Percentiles rank a stretch among this genome's conserved stretches.
Evolutionary conservation across 805 yeast species (phyloP).

Genomic region (Hanseniaspora vineae): DNA sequence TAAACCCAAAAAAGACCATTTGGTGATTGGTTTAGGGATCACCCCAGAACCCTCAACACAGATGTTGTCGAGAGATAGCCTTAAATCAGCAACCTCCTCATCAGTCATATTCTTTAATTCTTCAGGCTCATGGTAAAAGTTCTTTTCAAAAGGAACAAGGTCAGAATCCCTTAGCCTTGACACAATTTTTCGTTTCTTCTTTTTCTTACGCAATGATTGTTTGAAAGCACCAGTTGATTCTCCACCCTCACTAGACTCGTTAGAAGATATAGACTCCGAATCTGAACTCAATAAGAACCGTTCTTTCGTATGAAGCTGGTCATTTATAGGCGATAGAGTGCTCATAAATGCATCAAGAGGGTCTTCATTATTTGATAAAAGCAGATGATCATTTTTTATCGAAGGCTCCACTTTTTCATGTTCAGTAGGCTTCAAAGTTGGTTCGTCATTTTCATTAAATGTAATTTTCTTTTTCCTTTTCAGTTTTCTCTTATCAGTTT

Average conservation of each 20-base stretch:
- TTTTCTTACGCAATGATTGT: conserved; percentile 26
- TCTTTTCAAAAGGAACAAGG: conserved; percentile 43
- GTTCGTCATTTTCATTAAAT: background rate
- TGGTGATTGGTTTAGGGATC: conserved; percentile 49
- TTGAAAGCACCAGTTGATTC: background rate
- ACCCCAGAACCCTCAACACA: conserved; percentile 45
- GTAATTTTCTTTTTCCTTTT: background rate
- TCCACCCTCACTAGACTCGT: too few species aligned
- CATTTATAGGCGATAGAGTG: background rate
- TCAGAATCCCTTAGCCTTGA: conserved; percentile 28
- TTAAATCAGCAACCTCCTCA: conserved; percentile 42
- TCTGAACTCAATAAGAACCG: too few species aligned
- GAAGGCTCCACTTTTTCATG: too few species aligned
- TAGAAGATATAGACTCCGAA: too few species aligned
- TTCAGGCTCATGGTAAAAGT: conserved; percentile 49
- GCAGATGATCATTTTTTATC: too few species aligned
- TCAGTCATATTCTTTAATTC: conserved; percentile 35
- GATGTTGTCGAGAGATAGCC: conserved; percentile 50
- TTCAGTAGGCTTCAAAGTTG: too few species aligned
- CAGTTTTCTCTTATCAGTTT: background rate
- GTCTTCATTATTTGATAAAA: conserved; percentile 8
- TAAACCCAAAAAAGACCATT: conserved; percentile 76
- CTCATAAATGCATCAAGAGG: conserved; percentile 16
- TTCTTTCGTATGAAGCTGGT: too few species aligned
- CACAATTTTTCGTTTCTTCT: conserved; percentile 37